A percentile compares a stretch with the other conserved stretches of the same genome.
Conservation (phyloP, 345 rosid species). For the Hibiscus mutabilis region DNA sequence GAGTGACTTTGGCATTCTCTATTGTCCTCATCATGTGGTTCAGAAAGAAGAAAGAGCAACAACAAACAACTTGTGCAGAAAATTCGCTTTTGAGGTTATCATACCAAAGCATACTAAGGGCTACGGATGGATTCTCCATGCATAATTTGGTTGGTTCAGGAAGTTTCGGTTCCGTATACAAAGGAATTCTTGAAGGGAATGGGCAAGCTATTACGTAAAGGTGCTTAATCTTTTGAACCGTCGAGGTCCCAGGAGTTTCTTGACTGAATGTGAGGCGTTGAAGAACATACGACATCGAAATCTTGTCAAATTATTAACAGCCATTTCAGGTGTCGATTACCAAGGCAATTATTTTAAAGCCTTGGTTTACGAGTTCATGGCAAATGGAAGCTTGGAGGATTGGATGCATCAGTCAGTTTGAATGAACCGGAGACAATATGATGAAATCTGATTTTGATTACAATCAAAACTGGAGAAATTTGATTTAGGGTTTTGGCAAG, state of each 20-base stretch:
- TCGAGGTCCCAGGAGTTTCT: neutral
- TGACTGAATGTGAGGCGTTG: neutral
- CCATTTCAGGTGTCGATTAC: neutral
- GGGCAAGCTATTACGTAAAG: slow-evolving; percentile 20
- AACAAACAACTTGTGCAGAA: neutral
- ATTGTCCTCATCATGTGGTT: neutral
- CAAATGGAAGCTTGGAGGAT: slow-evolving; percentile 11
- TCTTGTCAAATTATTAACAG: slow-evolving; percentile 32
- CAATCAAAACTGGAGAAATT: too few relatives aligned
- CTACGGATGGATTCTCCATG: slow-evolving; percentile 20
- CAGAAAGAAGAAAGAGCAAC: neutral
- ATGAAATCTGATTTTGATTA: too few relatives aligned
- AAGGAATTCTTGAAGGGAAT: slow-evolving; percentile 10
- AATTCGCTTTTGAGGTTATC: neutral
- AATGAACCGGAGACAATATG: neutral
- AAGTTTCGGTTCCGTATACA: slow-evolving; percentile 15
- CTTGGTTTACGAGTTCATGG: slow-evolving; percentile 4
- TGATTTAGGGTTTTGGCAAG: too few relatives aligned
- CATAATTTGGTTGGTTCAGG: slow-evolving; percentile 21
- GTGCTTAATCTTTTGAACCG: slow-evolving; percentile 29
- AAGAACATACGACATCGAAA: slow-evolving; percentile 31
- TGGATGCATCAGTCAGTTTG: slow-evolving; percentile 6
- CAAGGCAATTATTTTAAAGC: slow-evolving; percentile 5
- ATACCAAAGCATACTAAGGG: neutral
- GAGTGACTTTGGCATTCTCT: neutral